phyloP scores from a whole-genome alignment of 2,329 filamentous ascomycete genomes.

The Corniculantispora saksenae region DNA sequence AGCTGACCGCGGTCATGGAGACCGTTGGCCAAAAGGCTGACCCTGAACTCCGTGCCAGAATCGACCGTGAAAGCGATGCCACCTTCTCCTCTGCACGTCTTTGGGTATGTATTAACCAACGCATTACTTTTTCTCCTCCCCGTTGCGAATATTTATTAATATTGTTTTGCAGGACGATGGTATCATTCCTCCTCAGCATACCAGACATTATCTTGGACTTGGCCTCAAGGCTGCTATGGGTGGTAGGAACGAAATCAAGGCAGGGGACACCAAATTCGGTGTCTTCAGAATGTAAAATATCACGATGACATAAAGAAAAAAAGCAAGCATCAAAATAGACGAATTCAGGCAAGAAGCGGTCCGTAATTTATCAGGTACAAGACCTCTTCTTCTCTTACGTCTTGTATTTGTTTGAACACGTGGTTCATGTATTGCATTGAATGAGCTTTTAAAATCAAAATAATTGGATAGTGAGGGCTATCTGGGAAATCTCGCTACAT shows the following conservation, averaged over 20 bases:
- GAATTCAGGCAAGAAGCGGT: not conserved
- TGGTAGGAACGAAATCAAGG: slow-evolving; percentile 62
- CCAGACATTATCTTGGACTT: slow-evolving; percentile 69
- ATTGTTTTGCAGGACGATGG: slow-evolving; percentile 64
- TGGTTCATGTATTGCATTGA: not conserved
- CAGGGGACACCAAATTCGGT: slow-evolving; percentile 70
- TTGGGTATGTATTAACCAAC: slow-evolving; percentile 63
- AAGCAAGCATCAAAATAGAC: not conserved
- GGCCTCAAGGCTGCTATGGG: slow-evolving; percentile 72
- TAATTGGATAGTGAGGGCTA: not conserved
- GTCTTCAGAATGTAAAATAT: slow-evolving; percentile 75
- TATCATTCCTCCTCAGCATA: slow-evolving; percentile 76
- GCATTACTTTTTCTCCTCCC: not conserved
- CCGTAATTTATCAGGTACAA: not conserved
- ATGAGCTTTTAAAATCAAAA: not conserved
- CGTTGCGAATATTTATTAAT: slow-evolving; percentile 11
- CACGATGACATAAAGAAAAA: not conserved
- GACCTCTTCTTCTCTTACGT: not conserved
- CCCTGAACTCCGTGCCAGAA: slow-evolving; percentile 76
- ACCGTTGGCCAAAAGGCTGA: slow-evolving; percentile 84
- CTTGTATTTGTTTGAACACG: not conserved
- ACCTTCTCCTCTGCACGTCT: slow-evolving; percentile 84
- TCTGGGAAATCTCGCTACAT: slow-evolving; percentile 1
- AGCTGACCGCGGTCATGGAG: slow-evolving; percentile 90
- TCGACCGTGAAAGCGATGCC: slow-evolving; percentile 87